phyloP scores from a whole-genome alignment of 345 rosid genomes.

The Hevea brasiliensis region DNA sequence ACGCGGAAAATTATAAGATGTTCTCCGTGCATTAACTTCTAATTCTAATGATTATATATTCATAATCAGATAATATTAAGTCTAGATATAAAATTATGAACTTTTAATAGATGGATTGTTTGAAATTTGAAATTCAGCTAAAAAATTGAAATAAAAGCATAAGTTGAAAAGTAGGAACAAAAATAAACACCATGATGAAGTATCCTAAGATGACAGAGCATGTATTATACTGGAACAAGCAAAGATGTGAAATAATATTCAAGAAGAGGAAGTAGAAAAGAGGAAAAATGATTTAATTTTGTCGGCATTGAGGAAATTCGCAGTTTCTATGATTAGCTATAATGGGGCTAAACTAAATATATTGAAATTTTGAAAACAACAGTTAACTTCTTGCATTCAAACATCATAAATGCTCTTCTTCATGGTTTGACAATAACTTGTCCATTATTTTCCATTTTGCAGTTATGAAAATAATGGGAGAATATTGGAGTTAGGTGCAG shows the following conservation, averaged over 20 bases:
- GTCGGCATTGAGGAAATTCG: background rate
- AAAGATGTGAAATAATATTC: no score
- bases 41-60: no score
- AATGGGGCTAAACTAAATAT: constrained; percentile 1
- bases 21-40: no score
- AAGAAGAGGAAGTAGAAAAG: no score
- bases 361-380: constrained; percentile 18
- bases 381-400: constrained; percentile 10
- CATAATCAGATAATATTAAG: no score
- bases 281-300: background rate
- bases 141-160: background rate
- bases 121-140: no score
- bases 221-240: no score
- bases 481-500: constrained; percentile 17
- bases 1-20: no score
- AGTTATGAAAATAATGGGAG: constrained; percentile 14
- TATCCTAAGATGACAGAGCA: background rate
- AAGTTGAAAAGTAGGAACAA: no score
- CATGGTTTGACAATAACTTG: constrained; percentile 1
- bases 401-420: background rate
- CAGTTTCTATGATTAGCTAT: background rate
- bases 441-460: background rate
- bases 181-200: background rate
- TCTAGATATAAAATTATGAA: no score
- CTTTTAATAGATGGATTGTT: no score